Evolutionary conservation across 305 asterid species (phyloP), one percentile per base, ranked within the genome.

Genomic region (Solanum aculeatissimum): DNA sequence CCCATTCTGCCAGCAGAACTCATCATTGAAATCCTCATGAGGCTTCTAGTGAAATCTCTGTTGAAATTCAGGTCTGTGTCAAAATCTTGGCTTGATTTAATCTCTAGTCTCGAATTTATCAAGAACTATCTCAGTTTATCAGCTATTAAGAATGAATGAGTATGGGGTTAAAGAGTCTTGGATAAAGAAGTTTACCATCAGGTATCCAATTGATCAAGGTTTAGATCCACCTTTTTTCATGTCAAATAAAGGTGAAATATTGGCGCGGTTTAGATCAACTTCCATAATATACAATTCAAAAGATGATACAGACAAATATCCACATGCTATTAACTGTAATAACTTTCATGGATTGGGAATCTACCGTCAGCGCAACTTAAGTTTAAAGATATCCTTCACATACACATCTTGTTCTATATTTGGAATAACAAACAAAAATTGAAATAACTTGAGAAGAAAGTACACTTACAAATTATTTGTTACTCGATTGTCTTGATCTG

Each of bases 231-330:
- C 29, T 2, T 91, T 91, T 35, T 65, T 71, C 66, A 60, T 91
- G 83, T 77, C 88, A 60, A 88, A 86, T 4, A 86, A 87, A 77
- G 90, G 92, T 78, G 91, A 91, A 40, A 53, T 92, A 29, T 27
- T 92, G 62, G 65, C 89, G 87, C 80, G 57, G 9, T 40, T 57
- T 29, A 87, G 83, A 49, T 11, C 62, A n/a, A n/a, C 66, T 40
- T 70, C 90, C 38, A 80, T 88, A 1, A 86, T 89, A 21, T 93
- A 92, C 83, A 79, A 90, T 86, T 88, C 90, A 0, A 86, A 87
- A 75, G 89, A 84, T 29, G 66, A 80, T n/a, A 12, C 70, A 13
- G 38, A 78, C 45, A 88, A 89, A 84, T 35, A 11, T 81, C 88
- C 81, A 21, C 77, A 53, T 75, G 84, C 85, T 18, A 68, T 83